A percentile compares a stretch with the other conserved stretches of the same genome.
Evolutionary conservation across 2,329 filamentous ascomycete genomes (phyloP).

Genomic region (Claviceps sp.): DNA sequence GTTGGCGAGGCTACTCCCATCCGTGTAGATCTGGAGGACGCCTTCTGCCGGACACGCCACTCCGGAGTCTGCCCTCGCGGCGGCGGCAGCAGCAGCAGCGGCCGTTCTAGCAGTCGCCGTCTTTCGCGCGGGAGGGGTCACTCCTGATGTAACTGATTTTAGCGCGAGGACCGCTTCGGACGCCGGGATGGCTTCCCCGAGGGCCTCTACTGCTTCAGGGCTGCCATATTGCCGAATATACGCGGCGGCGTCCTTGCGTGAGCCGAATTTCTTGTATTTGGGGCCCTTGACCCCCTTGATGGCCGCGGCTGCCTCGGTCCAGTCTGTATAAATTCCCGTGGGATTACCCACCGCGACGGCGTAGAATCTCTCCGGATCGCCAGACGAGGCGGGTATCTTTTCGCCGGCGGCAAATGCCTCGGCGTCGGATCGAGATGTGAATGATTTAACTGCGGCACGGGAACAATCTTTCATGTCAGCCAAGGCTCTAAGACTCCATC

Average conservation of each 20-base stretch:
- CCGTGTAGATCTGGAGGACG: constrained; percentile 40
- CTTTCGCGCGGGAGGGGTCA: constrained; percentile 15
- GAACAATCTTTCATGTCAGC: neutral
- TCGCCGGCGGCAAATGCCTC: constrained; percentile 59
- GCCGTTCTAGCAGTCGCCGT: neutral
- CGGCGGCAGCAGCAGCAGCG: neutral
- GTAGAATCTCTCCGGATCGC: constrained; percentile 39
- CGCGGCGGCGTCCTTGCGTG: constrained; percentile 58
- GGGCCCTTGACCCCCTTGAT: constrained; percentile 60
- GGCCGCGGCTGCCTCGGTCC: constrained; percentile 58
- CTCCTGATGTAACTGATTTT: constrained; percentile 8
- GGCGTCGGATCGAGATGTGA: constrained; percentile 60
- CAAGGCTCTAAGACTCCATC: too few relatives aligned
- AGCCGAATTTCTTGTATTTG: constrained; percentile 57
- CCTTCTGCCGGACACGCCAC: constrained; percentile 7
- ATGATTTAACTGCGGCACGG: constrained; percentile 58
- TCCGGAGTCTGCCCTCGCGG: neutral
- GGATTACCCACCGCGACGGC: constrained; percentile 45
- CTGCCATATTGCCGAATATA: constrained; percentile 49
- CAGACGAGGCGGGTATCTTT: constrained; percentile 22
- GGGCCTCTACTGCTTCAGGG: constrained; percentile 26
- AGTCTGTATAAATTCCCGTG: constrained; percentile 48
- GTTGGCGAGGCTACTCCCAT: constrained; percentile 48
- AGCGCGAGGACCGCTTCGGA: constrained; percentile 6
- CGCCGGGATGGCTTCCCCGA: constrained; percentile 18